Conservation (phyloP, 169 alveolate genomes). For the Cryptosporidium bovis region DNA sequence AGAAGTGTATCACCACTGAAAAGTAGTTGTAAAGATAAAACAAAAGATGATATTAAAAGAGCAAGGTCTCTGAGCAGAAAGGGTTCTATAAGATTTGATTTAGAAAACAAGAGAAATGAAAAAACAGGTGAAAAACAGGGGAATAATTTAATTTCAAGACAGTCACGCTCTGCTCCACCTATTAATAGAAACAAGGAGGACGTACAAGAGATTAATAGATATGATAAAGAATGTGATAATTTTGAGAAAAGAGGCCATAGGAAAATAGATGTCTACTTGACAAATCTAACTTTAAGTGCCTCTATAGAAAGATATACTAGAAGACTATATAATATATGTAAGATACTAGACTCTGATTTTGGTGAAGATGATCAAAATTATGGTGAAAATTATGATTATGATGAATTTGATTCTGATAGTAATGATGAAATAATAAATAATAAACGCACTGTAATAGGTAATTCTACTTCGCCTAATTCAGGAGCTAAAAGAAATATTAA, state of each 20-base stretch:
- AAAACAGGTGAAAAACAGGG: not conserved
- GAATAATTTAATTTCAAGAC: not conserved
- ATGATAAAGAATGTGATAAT: not conserved
- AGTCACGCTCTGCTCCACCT: constrained; percentile 46
- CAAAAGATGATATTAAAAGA: not conserved
- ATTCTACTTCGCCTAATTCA: not conserved
- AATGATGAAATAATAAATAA: not conserved
- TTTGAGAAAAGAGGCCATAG: not conserved
- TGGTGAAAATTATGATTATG: not conserved
- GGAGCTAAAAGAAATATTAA: too few relatives aligned
- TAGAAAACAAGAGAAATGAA: not conserved
- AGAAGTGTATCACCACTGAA: constrained; percentile 54
- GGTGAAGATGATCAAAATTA: constrained; percentile 1
- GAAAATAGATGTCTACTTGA: constrained; percentile 13
- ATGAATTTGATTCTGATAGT: not conserved
- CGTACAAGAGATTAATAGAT: not conserved
- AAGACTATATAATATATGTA: constrained; percentile 24
- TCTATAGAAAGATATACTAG: constrained; percentile 37
- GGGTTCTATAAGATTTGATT: not conserved
- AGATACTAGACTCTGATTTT: constrained; percentile 14
- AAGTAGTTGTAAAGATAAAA: constrained; percentile 14
- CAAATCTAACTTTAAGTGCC: constrained; percentile 4
- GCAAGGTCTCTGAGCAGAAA: not conserved
- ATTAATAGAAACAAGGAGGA: not conserved
- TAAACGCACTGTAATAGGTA: not conserved